Conservation (phyloP, 306 rosid species). For the Trichosanthes cucumerina region DNA sequence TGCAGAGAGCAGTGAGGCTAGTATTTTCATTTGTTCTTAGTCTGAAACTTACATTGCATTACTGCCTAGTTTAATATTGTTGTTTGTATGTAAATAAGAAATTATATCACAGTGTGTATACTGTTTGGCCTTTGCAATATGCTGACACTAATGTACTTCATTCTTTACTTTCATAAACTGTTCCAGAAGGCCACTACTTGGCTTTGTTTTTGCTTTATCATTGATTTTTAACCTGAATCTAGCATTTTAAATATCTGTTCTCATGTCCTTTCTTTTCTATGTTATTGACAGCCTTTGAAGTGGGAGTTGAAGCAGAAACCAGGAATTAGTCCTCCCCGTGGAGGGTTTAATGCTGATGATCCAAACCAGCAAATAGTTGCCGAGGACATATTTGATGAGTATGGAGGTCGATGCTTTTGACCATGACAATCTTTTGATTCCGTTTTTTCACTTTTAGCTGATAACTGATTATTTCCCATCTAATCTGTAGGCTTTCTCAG, state of each 20-base stretch:
- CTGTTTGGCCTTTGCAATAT: neutral
- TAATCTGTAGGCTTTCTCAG: constrained; percentile 61
- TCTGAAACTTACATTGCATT: neutral
- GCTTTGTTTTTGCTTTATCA: neutral
- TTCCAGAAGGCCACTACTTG: neutral
- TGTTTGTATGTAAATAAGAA: neutral
- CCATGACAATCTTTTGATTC: neutral
- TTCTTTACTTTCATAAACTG: neutral
- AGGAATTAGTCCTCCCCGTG: constrained; percentile 99
- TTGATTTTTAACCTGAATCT: neutral
- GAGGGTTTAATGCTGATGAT: constrained; percentile 85
- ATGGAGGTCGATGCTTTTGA: constrained; percentile 51
- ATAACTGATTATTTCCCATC: constrained; percentile 5
- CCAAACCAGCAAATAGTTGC: constrained; percentile 98
- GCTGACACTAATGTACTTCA: neutral
- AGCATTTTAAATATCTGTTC: neutral
- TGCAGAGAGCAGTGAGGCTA: constrained; percentile 65
- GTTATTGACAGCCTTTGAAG: constrained; percentile 62
- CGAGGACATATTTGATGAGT: constrained; percentile 93
- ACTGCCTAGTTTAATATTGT: neutral
- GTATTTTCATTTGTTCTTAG: constrained; percentile 10
- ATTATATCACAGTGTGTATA: neutral
- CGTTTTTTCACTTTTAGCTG: neutral
- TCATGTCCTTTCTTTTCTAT: neutral
- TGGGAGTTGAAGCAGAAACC: constrained; percentile 99